Evolutionary conservation across 148 eudicot genomes (phyloP), one percentile per base, ranked within the genome.

Genomic region (Vaccinium vitisidaea): DNA sequence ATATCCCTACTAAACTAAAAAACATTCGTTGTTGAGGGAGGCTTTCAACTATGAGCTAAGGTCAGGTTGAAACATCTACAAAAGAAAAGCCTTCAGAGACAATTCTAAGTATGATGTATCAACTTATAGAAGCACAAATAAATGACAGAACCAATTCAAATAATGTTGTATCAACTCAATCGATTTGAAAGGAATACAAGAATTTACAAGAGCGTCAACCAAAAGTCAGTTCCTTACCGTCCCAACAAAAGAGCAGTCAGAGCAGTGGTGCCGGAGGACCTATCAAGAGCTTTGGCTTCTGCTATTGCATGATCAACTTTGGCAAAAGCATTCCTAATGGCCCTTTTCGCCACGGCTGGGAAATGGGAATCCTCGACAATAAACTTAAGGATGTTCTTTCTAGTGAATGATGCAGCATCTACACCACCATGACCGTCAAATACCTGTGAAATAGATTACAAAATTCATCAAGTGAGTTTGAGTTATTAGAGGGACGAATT

Each of bases 341-440:
- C 90, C 75, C 83, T 89, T 77, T 90, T 91, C 55, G 90, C 63
- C 76, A 89, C 86, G 12, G 36, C 70, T 50, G 92, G 94, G 65
- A 92, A 93, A 84, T 84, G 86, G 52, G 87, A 88, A 79, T 92
- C 94, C 69, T 88, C 92, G 14, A 89, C 86, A n/a, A 93, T 90
- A 83, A 88, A 89, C 83, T 84, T 88, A 25, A 93, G 95, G 74
- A 93, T 89, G 88, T 89, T 90, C 49, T 89, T 88, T 81, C 84
- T 88, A 36, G 91, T 85, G 86, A 91, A 93, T 54, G 88, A 70
- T 74, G 95, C 93, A 63, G 94, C 95, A 89, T 93, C 94, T 80
- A 90, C 84, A 43, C 95, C 95, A 21, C 94, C 95, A 84, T 93
- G 95, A 36, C 95, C 94, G 85, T 93, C 94, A 87, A 93, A 93